Percentiles rank a stretch among this genome's conserved stretches.
Evolutionary conservation across 331 rosid species (phyloP).

Genomic region (Stylosanthes scabra): DNA sequence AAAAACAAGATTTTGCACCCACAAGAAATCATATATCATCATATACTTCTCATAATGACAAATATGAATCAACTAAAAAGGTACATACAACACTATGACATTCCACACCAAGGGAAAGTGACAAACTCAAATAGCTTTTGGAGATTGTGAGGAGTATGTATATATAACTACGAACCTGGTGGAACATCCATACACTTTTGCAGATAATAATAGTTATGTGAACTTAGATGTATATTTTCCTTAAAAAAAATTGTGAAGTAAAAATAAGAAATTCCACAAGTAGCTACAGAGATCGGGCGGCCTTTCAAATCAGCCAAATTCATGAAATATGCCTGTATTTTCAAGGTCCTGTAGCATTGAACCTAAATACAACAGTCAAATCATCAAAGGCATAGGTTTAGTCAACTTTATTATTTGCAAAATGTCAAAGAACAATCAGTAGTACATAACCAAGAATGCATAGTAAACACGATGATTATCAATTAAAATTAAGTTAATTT

Average conservation of each 20-base stretch:
- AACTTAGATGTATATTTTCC: background rate
- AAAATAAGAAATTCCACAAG: background rate
- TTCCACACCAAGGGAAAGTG: no score
- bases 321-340: background rate
- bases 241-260: no score
- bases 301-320: slow-evolving; percentile 8
- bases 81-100: background rate
- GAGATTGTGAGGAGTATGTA: no score
- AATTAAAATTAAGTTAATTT: background rate
- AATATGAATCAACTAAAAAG: background rate
- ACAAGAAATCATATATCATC: slow-evolving; percentile 12
- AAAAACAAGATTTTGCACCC: background rate
- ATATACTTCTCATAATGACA: background rate
- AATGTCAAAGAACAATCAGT: background rate
- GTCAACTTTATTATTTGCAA: slow-evolving; percentile 5
- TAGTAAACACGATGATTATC: background rate
- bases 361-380: background rate
- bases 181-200: background rate
- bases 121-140: no score
- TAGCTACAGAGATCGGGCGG: background rate
- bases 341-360: background rate
- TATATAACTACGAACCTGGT: background rate
- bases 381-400: background rate
- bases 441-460: background rate
- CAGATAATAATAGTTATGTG: background rate